Evolutionary conservation across 108 stramenopile genomes (phyloP), one percentile per base, ranked within the genome.

Genomic region (Phaeodactylum tricornutum): DNA sequence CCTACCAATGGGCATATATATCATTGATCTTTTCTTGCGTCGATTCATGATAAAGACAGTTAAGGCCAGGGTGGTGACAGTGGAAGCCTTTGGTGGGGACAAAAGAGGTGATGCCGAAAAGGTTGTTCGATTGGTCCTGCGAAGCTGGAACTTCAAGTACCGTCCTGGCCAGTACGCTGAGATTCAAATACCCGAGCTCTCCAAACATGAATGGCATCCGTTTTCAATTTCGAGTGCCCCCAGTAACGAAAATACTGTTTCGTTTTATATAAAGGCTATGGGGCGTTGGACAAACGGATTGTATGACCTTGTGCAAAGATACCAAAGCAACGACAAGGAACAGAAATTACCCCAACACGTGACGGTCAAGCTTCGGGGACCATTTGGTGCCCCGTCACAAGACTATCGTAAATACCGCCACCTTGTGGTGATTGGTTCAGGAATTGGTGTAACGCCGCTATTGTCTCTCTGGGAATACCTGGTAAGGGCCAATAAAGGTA

Each of bases 111-210:
- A n/a, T n/a, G n/a, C n/a, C n/a, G n/a, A n/a, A n/a, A n/a, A n/a
- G n/a, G n/a, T n/a, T n/a, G n/a, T n/a, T n/a, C n/a, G n/a, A n/a
- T n/a, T n/a, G n/a, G n/a, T n/a, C n/a, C n/a, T n/a, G n/a, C n/a
- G n/a, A n/a, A n/a, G n/a, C n/a, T n/a, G n/a, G n/a, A n/a, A n/a
- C 1, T 61, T 74, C 24, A 33, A 47, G 17, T 74, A 69, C 38
- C 35, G 53, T 8, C 41, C 67, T 21, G 72, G 72, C 17, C 67
- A 69, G 39, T 74, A 69, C 48, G 64, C 55, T 5, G 41, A 39
- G 33, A 20, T 71, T n/a, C 52, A 57, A 19, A 29, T 71, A 5
- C 25, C 23, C n/a, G 53, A 36, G 14, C 47, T 67, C 23, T 67
- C 66, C 6, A 19, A 49, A 11, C 25, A 20, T 20, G 59, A 68